Percentiles rank a stretch among this genome's conserved stretches.
Conservation (phyloP, 148 eudicot genomes). For the Camellia sinensis region DNA sequence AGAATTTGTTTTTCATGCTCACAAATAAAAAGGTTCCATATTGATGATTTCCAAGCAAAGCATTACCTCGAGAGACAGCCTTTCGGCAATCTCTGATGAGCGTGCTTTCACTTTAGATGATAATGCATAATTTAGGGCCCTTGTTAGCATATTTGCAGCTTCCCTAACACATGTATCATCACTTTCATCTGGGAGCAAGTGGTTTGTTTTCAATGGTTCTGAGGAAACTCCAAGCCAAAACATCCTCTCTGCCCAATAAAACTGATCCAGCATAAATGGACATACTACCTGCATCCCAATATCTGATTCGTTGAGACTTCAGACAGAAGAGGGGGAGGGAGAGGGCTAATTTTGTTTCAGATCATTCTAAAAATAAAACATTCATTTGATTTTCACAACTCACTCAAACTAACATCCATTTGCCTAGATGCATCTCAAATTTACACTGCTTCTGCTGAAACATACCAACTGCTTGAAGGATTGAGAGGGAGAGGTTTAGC, state of each 20-base stretch:
- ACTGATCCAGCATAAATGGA: slow-evolving; percentile 90
- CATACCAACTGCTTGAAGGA: not conserved
- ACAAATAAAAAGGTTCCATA: not conserved
- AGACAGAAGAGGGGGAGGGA: not conserved
- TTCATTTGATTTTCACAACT: not conserved
- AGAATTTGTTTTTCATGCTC: not conserved
- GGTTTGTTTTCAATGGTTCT: slow-evolving; percentile 57
- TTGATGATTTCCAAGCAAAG: not conserved
- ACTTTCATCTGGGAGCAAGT: slow-evolving; percentile 56
- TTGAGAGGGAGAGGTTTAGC: not conserved
- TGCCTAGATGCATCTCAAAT: not conserved
- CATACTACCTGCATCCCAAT: slow-evolving; percentile 50
- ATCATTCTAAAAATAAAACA: not conserved
- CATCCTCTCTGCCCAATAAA: slow-evolving; percentile 99
- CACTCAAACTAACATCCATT: not conserved
- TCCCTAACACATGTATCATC: slow-evolving; percentile 43
- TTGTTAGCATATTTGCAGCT: slow-evolving; percentile 51
- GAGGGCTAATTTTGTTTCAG: not conserved
- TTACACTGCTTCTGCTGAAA: not conserved
- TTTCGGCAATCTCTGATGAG: slow-evolving; percentile 54
- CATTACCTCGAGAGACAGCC: slow-evolving; percentile 60
- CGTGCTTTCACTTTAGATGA: slow-evolving; percentile 53
- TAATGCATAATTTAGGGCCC: slow-evolving; percentile 54
- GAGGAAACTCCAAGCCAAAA: slow-evolving; percentile 94
- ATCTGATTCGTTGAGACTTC: not conserved